Percentiles rank a stretch among this genome's conserved stretches.
phyloP scores from a whole-genome alignment of 352 stramenopile genomes.

The Globisporangium okanoganense region DNA sequence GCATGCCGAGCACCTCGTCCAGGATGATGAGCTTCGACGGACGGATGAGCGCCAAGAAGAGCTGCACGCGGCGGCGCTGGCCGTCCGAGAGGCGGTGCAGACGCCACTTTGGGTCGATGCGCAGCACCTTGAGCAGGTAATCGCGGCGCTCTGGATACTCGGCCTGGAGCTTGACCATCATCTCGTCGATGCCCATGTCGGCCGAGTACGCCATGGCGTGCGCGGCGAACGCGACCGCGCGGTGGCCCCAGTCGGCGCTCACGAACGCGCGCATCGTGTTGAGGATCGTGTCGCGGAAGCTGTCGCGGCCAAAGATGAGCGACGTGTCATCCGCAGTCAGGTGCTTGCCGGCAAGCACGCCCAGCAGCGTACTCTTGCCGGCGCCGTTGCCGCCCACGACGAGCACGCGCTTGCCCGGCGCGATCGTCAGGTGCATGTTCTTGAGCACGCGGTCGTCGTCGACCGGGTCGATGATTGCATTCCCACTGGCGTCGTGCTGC shows the following conservation, averaged over 20 bases:
- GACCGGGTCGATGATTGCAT: not conserved
- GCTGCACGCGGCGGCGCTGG: constrained; percentile 91
- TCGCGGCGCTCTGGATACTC: constrained; percentile 92
- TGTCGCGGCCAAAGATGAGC: constrained; percentile 86
- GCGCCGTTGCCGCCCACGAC: constrained; percentile 95
- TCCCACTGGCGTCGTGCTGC: constrained; percentile 34
- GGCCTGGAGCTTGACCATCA: constrained; percentile 97
- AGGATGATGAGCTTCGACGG: constrained; percentile 96
- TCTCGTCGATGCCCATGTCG: constrained; percentile 95
- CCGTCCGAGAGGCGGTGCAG: constrained; percentile 81
- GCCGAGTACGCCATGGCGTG: constrained; percentile 86
- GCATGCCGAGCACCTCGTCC: constrained; percentile 97
- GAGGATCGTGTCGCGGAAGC: constrained; percentile 94
- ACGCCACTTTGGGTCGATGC: constrained; percentile 93
- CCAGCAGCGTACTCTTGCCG: constrained; percentile 94
- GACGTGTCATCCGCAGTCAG: constrained; percentile 86
- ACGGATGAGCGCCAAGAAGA: constrained; percentile 94
- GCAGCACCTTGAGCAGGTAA: constrained; percentile 92
- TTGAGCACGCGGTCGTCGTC: constrained; percentile 79
- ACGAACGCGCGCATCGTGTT: constrained; percentile 94
- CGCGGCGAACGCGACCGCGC: constrained; percentile 93
- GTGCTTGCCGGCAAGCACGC: constrained; percentile 94
- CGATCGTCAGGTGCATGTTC: constrained; percentile 83
- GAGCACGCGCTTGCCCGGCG: constrained; percentile 85
- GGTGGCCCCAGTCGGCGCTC: constrained; percentile 95